Base-by-base conservation (phyloP, 2,329 filamentous ascomycete species). In the Xylaria multiplex region DNA sequence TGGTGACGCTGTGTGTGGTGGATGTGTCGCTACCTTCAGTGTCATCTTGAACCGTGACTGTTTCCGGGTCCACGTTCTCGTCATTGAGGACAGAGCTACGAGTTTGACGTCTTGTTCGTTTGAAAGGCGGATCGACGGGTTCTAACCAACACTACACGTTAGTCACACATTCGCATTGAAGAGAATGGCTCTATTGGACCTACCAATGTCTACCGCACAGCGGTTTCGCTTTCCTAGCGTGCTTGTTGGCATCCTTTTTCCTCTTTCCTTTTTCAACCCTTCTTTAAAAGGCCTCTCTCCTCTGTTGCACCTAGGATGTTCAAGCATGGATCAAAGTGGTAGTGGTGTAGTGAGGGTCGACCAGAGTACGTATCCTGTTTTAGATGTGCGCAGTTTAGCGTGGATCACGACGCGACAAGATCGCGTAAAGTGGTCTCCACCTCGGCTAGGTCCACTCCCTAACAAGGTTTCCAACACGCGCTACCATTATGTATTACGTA, bases 61-160 rank as follows among this genome's bases (percentile, higher is more conserved):
- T 69, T 65, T 87, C 84, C 2, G 86, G 87, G 63, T 91, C 88
- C 68, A 86, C 81, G 70, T 93, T 91, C 78, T 93, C 91, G 71
- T 91, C 87, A 71, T 90, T 88, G 73, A 86, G 83, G 52, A 76
- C 73, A 69, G 75, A 77, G 69, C 74, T 80, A 68, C 77, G 81
- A 64, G 78, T 81, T 48, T 79, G 76, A 30, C 82, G 80, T 68
- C 84, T 81, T 57, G 81, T 78, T 69, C 82, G 79, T 70, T 87
- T 88, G 46, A 78, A 72, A 48, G 83, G 81, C 40, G 77, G 72
- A 35, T 77, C 71, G 43, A 75, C 75, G 22, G 66, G 42, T 58
- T 77, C 75, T 76, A 13, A 46, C 42, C 4, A 22, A 37, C 11
- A 37, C 35, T 52, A 11, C 7, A 40, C 54, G 71, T 75, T 45